Conservation (phyloP, 176 grass and related monocot genomes). For the Paspalum notatum region DNA sequence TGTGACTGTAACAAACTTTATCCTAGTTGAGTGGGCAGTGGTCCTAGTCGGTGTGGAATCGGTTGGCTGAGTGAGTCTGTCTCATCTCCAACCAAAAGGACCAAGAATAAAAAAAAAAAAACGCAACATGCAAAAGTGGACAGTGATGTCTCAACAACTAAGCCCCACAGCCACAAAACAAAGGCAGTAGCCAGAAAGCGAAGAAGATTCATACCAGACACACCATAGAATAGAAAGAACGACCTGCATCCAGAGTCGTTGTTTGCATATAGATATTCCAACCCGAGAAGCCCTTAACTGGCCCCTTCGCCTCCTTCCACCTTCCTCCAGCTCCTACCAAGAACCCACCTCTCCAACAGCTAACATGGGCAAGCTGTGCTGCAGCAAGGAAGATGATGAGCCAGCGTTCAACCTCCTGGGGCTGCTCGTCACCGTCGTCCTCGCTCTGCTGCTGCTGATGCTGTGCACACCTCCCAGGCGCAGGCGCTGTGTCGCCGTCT, state of each 20-base stretch:
- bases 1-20: background rate
- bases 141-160: conserved; percentile 59
- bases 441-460: conserved; percentile 67
- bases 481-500: conserved; percentile 47
- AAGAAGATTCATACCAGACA: conserved; percentile 31
- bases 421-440: conserved; percentile 49
- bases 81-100: conserved; percentile 34
- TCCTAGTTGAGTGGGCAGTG: conserved; percentile 15
- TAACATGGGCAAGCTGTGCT: conserved; percentile 82
- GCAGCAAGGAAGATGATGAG: conserved; percentile 50
- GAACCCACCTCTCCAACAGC: background rate
- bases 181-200: conserved; percentile 51
- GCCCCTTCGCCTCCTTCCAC: background rate
- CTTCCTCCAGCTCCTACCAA: conserved; percentile 12
- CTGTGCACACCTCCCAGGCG: conserved; percentile 60
- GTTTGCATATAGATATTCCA: background rate
- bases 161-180: conserved; percentile 21
- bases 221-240: conserved; percentile 15
- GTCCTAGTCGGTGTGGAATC: conserved; percentile 32
- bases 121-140: conserved; percentile 41
- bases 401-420: conserved; percentile 59
- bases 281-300: background rate
- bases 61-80: conserved; percentile 26
- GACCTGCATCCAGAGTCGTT: conserved; percentile 17
- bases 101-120: conserved; percentile 38